A percentile compares a stretch with the other conserved stretches of the same genome.
Evolutionary conservation across 768 basidiomycete species (phyloP).

Genomic region (Mycena maculata): DNA sequence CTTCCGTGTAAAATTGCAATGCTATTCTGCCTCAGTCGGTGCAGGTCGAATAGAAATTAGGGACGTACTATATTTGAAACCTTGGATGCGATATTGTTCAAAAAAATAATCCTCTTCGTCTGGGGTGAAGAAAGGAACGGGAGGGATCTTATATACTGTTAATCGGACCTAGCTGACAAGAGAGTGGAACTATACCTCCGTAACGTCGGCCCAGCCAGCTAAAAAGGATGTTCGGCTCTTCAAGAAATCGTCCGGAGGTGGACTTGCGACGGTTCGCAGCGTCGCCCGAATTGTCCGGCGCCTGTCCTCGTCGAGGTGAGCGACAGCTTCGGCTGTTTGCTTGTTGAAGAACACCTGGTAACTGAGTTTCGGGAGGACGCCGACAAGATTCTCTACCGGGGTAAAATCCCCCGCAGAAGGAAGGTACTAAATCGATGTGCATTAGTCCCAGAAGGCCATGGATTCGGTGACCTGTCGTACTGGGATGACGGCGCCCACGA

Average conservation of each 20-base stretch:
- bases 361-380: conserved; percentile 60
- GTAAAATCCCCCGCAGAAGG: conserved; percentile 61
- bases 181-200: conserved; percentile 48
- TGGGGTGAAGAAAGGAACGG: conserved; percentile 67
- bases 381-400: conserved; percentile 55
- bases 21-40: conserved; percentile 50
- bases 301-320: conserved; percentile 67
- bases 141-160: conserved; percentile 59
- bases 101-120: conserved; percentile 80
- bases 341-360: conserved; percentile 75
- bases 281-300: conserved; percentile 68
- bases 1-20: conserved; percentile 71
- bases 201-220: conserved; percentile 59
- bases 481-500: conserved; percentile 70
- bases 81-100: conserved; percentile 66
- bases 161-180: not conserved
- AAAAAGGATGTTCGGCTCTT: conserved; percentile 61
- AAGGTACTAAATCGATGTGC: conserved; percentile 63
- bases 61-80: conserved; percentile 71
- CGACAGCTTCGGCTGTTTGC: conserved; percentile 57
- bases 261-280: conserved; percentile 61
- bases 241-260: conserved; percentile 68
- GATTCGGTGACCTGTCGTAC: conserved; percentile 48
- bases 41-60: not conserved
- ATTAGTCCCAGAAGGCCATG: conserved; percentile 13